A percentile compares a stretch with the other conserved stretches of the same genome.
These are phyloP conservation scores for Hypoxylon sp. DNA, from an alignment of 2,329 filamentous ascomycete genomes.

Conservation along the genomic window DNA sequence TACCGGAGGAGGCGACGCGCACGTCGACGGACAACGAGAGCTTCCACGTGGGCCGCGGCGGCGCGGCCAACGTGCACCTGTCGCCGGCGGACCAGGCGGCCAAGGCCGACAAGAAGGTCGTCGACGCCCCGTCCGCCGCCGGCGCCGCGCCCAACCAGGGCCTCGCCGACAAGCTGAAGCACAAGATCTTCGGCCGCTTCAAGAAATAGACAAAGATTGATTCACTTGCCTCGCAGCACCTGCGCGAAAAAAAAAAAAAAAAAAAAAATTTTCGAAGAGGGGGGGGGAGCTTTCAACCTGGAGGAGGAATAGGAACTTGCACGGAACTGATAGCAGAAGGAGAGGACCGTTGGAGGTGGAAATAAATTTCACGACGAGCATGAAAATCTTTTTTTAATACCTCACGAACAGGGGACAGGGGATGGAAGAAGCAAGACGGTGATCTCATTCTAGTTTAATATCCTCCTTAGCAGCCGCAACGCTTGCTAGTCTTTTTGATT, in stretches of 20 bases:
- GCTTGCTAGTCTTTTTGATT: constrained; percentile 25
- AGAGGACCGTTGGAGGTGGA: background rate
- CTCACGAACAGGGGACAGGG: background rate
- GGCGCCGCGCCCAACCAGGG: constrained; percentile 51
- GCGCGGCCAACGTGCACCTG: constrained; percentile 67
- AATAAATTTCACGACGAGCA: constrained; percentile 4
- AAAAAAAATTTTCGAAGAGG: background rate
- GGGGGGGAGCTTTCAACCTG: background rate
- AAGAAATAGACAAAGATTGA: constrained; percentile 59
- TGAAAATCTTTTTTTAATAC: constrained; percentile 10
- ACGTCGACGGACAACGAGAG: constrained; percentile 59
- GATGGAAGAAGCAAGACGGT: constrained; percentile 6
- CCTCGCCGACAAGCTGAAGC: constrained; percentile 69
- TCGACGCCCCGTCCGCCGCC: constrained; percentile 49
- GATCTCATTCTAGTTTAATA: constrained; percentile 25
- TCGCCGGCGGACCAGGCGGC: constrained; percentile 43
- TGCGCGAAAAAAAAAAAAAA: too few relatives aligned
- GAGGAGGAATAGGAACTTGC: background rate
- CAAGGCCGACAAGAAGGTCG: constrained; percentile 34
- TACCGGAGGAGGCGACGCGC: constrained; percentile 65
- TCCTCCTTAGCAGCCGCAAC: constrained; percentile 19
- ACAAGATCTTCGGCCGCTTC: constrained; percentile 63
- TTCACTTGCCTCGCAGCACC: too few relatives aligned
- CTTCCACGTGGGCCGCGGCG: constrained; percentile 70
- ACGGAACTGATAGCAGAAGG: too few relatives aligned